A percentile compares a stretch with the other conserved stretches of the same genome.
Evolutionary conservation across 1,284 basidiomycete species (phyloP).

Genomic region (Pyrrhoderma noxium): DNA sequence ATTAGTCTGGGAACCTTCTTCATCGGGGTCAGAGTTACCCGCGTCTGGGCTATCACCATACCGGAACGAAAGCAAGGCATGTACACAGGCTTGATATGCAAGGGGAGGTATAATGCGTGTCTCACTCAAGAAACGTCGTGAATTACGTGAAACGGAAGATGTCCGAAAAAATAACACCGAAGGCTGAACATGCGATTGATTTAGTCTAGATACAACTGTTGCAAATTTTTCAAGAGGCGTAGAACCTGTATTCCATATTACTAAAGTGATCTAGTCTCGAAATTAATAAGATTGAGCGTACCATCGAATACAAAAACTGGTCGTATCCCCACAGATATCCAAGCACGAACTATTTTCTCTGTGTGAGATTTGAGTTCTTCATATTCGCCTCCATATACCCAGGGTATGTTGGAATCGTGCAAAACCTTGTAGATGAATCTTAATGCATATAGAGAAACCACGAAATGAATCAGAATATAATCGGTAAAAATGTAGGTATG

Average conservation of each 20-base stretch:
- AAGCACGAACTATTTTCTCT: conserved; percentile 51
- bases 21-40: conserved; percentile 19
- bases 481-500: conserved; percentile 7
- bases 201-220: conserved; percentile 56
- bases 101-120: conserved; percentile 75
- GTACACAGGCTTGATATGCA: conserved; percentile 51
- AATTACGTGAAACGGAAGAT: conserved; percentile 60
- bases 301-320: conserved; percentile 92
- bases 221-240: conserved; percentile 68
- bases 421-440: conserved; percentile 79
- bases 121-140: conserved; percentile 64
- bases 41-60: conserved; percentile 19
- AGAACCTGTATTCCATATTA: conserved; percentile 43
- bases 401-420: conserved; percentile 57
- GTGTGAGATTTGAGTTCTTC: conserved; percentile 48
- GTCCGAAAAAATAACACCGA: conserved; percentile 81
- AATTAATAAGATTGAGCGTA: conserved; percentile 31
- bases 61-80: conserved; percentile 44
- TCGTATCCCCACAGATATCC: conserved; percentile 66
- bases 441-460: conserved; percentile 13
- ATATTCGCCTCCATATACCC: conserved; percentile 86
- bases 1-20: conserved; percentile 7
- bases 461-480: conserved; percentile 13
- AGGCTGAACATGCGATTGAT: conserved; percentile 51
- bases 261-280: not conserved